Evolutionary conservation across 2,329 filamentous ascomycete genomes (phyloP).

Genomic region (Aspergillus ibericus): DNA sequence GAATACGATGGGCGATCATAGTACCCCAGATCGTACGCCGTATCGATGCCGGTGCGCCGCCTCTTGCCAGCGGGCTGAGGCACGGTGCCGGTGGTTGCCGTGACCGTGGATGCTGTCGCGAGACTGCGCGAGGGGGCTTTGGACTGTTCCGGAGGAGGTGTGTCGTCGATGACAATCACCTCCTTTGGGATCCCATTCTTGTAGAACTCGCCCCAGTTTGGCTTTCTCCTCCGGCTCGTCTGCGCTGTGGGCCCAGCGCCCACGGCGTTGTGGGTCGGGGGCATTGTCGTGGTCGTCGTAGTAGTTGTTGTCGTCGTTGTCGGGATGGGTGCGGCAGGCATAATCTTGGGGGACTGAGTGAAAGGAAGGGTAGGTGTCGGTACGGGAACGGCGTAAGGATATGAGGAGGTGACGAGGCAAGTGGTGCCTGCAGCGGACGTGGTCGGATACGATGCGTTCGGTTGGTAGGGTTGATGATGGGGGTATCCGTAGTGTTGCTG

Average conservation of each 20-base stretch:
- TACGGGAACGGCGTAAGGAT: slow-evolving; percentile 42
- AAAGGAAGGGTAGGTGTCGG: slow-evolving; percentile 35
- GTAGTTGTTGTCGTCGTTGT: slow-evolving; percentile 30
- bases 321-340: slow-evolving; percentile 39
- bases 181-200: slow-evolving; percentile 81
- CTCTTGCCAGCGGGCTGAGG: slow-evolving; percentile 62
- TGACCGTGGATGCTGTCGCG: slow-evolving; percentile 25
- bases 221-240: slow-evolving; percentile 56
- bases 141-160: slow-evolving; percentile 52
- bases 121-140: slow-evolving; percentile 24
- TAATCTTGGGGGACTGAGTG: slow-evolving; percentile 36
- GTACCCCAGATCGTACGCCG: slow-evolving; percentile 68
- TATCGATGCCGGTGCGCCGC: slow-evolving; percentile 65
- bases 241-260: slow-evolving; percentile 41
- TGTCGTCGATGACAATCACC: slow-evolving; percentile 77
- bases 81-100: slow-evolving; percentile 29
- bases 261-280: slow-evolving; percentile 41
- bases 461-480: slow-evolving; percentile 57
- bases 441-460: slow-evolving; percentile 55
- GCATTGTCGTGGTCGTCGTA: slow-evolving; percentile 36
- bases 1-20: slow-evolving; percentile 71
- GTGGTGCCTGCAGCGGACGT: slow-evolving; percentile 40
- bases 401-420: slow-evolving; percentile 46
- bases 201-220: slow-evolving; percentile 79
- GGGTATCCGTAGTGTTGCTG: slow-evolving; percentile 62